Evolutionary conservation across 192 early-diverging fungal species (phyloP).

Genomic region (Irineochytrium annulatum): DNA sequence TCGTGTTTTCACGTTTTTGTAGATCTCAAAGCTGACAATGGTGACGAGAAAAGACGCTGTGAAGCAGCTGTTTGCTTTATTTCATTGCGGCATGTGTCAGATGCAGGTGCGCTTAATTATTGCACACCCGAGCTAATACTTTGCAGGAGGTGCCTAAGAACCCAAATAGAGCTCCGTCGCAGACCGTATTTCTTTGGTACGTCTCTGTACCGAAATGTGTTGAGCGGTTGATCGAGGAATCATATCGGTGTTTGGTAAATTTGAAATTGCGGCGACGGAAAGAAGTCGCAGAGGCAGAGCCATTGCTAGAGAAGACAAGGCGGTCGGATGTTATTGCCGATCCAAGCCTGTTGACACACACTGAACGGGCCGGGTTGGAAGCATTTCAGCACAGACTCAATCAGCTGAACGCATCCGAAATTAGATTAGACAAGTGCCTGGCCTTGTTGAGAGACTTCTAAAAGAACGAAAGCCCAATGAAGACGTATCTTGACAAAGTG

Average conservation of each 20-base stretch:
- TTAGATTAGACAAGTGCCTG: too few species aligned
- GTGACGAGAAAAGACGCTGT: constrained; percentile 38
- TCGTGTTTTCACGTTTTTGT: too few species aligned
- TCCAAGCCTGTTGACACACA: constrained; percentile 28
- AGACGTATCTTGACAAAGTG: too few species aligned
- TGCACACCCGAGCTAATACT: neutral
- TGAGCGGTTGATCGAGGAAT: constrained; percentile 24
- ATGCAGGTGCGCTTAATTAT: constrained; percentile 34
- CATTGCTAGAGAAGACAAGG: constrained; percentile 40
- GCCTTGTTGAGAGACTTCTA: too few species aligned
- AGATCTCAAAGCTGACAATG: constrained; percentile 41
- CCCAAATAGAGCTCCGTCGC: constrained; percentile 36
- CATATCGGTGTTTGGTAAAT: constrained; percentile 33
- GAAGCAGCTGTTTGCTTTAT: constrained; percentile 29
- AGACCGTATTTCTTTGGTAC: constrained; percentile 42
- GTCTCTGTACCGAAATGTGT: constrained; percentile 32
- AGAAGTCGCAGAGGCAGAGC: constrained; percentile 22
- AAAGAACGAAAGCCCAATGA: too few species aligned
- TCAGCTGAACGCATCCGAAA: constrained; percentile 21
- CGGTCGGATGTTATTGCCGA: constrained; percentile 36
- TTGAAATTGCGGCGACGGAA: constrained; percentile 32
- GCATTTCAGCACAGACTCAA: constrained; percentile 21
- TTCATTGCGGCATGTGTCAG: constrained; percentile 35
- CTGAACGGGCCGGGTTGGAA: constrained; percentile 22
- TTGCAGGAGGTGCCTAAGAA: constrained; percentile 47